Conservation (phyloP, 1,139 yeast genomes). For the Debaryomycetaceae sp. region DNA sequence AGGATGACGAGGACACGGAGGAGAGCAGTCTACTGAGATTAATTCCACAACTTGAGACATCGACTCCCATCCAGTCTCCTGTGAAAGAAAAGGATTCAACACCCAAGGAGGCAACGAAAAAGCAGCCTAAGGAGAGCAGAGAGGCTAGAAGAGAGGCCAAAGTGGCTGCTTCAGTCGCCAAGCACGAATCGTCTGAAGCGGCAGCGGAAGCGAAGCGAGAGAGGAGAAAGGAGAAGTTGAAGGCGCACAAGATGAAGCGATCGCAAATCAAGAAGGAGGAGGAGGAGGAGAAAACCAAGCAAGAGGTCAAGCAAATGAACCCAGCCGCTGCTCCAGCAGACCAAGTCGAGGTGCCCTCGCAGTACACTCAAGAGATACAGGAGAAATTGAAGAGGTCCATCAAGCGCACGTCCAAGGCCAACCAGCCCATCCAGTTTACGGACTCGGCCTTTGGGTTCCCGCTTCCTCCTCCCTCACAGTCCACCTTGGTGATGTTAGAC, state of each 20-base stretch:
- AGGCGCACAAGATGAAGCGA: background rate
- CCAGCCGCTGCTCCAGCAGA: conserved; percentile 2
- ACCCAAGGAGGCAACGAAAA: background rate
- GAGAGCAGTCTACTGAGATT: background rate
- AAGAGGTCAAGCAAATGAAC: conserved; percentile 4
- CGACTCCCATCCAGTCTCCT: background rate
- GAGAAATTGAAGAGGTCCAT: conserved; percentile 45
- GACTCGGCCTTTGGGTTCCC: conserved; percentile 88
- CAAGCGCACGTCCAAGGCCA: conserved; percentile 44
- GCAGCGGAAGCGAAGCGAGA: background rate
- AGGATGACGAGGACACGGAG: background rate
- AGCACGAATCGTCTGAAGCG: background rate
- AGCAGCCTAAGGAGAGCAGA: too few relatives aligned
- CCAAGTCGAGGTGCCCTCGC: conserved; percentile 15
- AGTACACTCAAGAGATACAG: conserved; percentile 43
- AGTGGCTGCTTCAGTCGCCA: background rate
- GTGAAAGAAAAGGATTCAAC: background rate
- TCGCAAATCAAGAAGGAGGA: conserved; percentile 3
- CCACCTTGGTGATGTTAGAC: conserved; percentile 75
- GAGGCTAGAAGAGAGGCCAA: background rate
- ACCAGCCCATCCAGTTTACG: conserved; percentile 73
- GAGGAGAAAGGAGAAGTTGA: background rate
- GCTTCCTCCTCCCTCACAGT: conserved; percentile 70
- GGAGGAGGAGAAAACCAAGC: conserved; percentile 1
- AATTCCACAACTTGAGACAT: background rate